A percentile compares a stretch with the other conserved stretches of the same genome.
Evolutionary conservation across 1,284 basidiomycete species (phyloP).

Genomic region (Rhodotorula sp.): DNA sequence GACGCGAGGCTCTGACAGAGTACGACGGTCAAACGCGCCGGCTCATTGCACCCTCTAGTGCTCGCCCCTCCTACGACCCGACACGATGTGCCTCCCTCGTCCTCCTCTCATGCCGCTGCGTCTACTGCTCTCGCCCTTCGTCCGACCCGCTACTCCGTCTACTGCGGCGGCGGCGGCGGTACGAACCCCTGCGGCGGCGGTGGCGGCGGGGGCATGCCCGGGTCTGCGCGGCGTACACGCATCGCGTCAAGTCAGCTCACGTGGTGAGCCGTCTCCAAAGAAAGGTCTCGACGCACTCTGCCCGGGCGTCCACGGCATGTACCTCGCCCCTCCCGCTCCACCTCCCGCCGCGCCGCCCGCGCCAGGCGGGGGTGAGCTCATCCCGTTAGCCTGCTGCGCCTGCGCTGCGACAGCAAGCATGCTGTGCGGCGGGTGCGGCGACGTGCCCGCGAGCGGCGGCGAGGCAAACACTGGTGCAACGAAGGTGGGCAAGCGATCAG

Average conservation of each 20-base stretch:
- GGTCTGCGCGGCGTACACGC: background rate
- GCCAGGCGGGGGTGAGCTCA: background rate
- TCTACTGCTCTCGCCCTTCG: background rate
- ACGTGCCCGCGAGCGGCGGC: background rate
- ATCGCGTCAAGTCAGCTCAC: background rate
- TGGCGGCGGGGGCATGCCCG: background rate
- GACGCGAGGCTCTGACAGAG: no score
- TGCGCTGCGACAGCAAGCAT: background rate
- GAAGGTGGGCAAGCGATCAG: background rate
- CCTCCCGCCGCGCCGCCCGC: no score
- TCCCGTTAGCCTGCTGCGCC: background rate
- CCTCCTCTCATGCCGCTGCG: background rate
- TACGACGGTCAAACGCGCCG: no score
- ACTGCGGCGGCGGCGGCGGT: constrained; percentile 1
- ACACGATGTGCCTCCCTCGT: background rate
- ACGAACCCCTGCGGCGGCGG: background rate
- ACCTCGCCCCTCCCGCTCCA: background rate
- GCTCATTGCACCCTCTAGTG: background rate
- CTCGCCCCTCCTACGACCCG: background rate
- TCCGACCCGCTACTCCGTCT: background rate
- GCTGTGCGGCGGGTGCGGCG: constrained; percentile 3
- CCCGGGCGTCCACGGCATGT: constrained; percentile 16
- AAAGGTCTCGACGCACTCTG: background rate
- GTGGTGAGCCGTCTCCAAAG: no score
- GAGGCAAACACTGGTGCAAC: constrained; percentile 4